Percentiles rank a stretch among this genome's conserved stretches.
Evolutionary conservation across 805 yeast genomes (phyloP).

Genomic region (Torulaspora quercuum): DNA sequence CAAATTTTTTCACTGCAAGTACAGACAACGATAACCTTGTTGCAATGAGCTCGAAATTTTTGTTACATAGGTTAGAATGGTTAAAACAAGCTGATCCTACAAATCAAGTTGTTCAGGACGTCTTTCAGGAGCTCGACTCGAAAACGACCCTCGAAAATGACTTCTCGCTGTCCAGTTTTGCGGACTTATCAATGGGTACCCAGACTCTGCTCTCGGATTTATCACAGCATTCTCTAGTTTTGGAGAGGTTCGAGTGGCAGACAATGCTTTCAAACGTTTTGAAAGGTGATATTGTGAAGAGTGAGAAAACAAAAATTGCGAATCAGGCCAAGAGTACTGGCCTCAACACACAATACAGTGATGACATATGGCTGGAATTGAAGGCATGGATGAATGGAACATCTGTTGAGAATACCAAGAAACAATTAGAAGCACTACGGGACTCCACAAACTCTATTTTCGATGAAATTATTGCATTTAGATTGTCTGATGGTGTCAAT

Average conservation of each 20-base stretch:
- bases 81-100: conserved; percentile 45
- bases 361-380: conserved; percentile 79
- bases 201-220: conserved; percentile 21
- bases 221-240: conserved; percentile 40
- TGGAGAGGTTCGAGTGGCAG: conserved; percentile 93
- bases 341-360: conserved; percentile 28
- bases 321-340: conserved; percentile 39
- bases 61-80: conserved; percentile 32
- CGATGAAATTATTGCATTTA: conserved; percentile 64
- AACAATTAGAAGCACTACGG: conserved; percentile 64
- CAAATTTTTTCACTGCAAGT: conserved; percentile 23
- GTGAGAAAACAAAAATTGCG: conserved; percentile 78
- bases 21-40: conserved; percentile 24
- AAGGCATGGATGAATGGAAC: conserved; percentile 79
- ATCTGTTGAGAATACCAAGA: conserved; percentile 71
- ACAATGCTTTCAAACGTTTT: conserved; percentile 84
- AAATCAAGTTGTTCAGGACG: conserved; percentile 18
- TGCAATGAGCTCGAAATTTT: conserved; percentile 28
- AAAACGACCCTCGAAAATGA: conserved; percentile 17
- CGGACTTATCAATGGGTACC: conserved; percentile 20
- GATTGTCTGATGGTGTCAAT: conserved; percentile 45
- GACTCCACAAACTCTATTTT: conserved; percentile 69
- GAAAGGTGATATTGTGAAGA: conserved; percentile 90
- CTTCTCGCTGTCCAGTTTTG: conserved; percentile 13
- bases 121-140: conserved; percentile 16